Evolutionary conservation across 2,329 filamentous ascomycete genomes (phyloP).

Genomic region (Aspergillus ruber): DNA sequence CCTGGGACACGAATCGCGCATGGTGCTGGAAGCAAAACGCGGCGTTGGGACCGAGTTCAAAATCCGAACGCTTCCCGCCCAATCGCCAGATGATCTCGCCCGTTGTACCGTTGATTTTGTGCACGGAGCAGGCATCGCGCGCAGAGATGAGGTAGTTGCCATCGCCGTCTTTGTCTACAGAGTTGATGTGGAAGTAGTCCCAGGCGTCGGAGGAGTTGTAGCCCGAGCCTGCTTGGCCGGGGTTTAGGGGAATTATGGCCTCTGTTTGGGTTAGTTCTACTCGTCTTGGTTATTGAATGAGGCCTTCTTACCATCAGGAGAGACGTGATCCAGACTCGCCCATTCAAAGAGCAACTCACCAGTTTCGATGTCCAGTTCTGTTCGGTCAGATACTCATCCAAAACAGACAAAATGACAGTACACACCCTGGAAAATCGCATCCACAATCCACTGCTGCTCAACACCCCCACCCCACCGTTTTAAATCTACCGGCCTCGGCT

Average conservation of each 20-base stretch:
- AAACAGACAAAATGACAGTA: not conserved
- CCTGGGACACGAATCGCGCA: conserved; percentile 42
- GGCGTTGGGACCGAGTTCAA: conserved; percentile 37
- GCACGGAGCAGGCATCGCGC: conserved; percentile 41
- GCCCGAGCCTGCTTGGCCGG: conserved; percentile 37
- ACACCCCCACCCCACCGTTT: conserved; percentile 40
- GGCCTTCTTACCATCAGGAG: conserved; percentile 37
- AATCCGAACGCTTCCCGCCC: conserved; percentile 40
- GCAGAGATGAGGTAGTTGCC: conserved; percentile 46
- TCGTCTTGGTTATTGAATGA: too few relatives aligned
- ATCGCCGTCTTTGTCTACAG: conserved; percentile 33
- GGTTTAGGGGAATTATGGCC: conserved; percentile 42
- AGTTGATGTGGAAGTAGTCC: conserved; percentile 49
- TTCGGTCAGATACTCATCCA: too few relatives aligned
- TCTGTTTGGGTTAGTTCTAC: conserved; percentile 23
- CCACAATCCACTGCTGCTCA: conserved; percentile 52
- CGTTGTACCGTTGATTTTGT: conserved; percentile 43
- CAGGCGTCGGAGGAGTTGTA: conserved; percentile 37
- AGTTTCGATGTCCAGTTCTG: conserved; percentile 44
- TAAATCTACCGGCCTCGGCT: conserved; percentile 44
- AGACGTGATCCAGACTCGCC: conserved; percentile 52
- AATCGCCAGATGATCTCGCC: conserved; percentile 46
- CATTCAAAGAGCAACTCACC: conserved; percentile 55
- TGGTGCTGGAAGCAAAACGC: conserved; percentile 48
- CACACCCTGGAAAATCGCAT: conserved; percentile 49